Percentiles rank a stretch among this genome's conserved stretches.
Conservation (phyloP, 345 rosid species). For the Pugionium cornutum region DNA sequence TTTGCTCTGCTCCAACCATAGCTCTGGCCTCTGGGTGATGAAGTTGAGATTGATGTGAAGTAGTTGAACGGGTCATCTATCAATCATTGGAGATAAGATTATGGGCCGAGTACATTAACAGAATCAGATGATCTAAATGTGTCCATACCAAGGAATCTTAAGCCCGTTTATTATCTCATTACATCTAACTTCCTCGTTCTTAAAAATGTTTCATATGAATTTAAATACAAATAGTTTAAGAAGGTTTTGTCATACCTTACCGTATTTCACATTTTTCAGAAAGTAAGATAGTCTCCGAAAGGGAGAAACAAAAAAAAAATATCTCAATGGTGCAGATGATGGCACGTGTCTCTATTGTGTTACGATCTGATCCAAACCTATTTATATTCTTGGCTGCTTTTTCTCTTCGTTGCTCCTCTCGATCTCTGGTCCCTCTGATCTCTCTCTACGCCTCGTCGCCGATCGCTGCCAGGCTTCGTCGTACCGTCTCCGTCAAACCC, state of each 20-base stretch:
- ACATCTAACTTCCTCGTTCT: no score
- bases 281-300: no score
- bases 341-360: conserved; percentile 61
- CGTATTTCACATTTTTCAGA: no score
- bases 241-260: no score
- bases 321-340: conserved; percentile 38
- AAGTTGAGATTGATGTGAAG: conserved; percentile 1
- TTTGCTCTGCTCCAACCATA: conserved; percentile 35
- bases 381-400: conserved; percentile 84
- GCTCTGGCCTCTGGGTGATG: conserved; percentile 1
- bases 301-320: background rate
- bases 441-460: conserved; percentile 38
- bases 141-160: background rate
- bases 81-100: conserved; percentile 11
- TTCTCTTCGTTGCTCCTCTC: conserved; percentile 55
- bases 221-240: no score
- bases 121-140: background rate
- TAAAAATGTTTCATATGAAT: no score
- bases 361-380: conserved; percentile 97
- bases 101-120: conserved; percentile 10
- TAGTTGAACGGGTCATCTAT: background rate
- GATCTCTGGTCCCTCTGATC: conserved; percentile 24
- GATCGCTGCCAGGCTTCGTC: conserved; percentile 29
- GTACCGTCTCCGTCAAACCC: conserved; percentile 31
- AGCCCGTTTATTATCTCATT: no score